Conservation (phyloP, 1,284 basidiomycete genomes). For the Cystobasidium slooffiae region DNA sequence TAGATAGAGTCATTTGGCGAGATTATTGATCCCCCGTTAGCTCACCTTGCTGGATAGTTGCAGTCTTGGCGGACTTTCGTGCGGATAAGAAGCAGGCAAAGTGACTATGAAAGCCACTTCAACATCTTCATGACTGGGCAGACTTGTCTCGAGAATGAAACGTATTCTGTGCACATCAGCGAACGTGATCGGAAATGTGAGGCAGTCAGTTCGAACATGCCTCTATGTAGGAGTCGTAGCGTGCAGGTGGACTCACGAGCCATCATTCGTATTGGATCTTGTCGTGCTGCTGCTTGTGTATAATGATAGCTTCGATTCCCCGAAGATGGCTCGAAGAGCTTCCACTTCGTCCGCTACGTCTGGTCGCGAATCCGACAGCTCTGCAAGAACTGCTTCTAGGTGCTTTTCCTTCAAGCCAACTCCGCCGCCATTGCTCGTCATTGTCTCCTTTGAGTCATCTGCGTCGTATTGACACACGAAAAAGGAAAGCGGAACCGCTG, state of each 20-base stretch:
- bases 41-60: slow-evolving; percentile 51
- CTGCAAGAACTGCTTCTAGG: neutral
- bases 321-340: slow-evolving; percentile 40
- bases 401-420: neutral
- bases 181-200: slow-evolving; percentile 13
- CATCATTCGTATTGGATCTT: too few relatives aligned
- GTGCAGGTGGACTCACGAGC: too few relatives aligned
- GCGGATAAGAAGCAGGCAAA: slow-evolving; percentile 52
- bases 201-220: too few relatives aligned
- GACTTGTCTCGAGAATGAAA: slow-evolving; percentile 20
- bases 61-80: slow-evolving; percentile 51
- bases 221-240: too few relatives aligned
- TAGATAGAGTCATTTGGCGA: too few relatives aligned
- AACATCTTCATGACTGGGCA: slow-evolving; percentile 34
- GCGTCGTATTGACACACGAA: too few relatives aligned
- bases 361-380: slow-evolving; percentile 2
- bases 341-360: slow-evolving; percentile 36
- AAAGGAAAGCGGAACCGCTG: too few relatives aligned
- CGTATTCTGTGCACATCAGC: slow-evolving; percentile 10
- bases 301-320: slow-evolving; percentile 21
- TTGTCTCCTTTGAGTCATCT: neutral
- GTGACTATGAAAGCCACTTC: slow-evolving; percentile 51
- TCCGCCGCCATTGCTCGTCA: neutral
- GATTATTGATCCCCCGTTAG: too few relatives aligned
- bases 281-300: neutral